phyloP scores from a whole-genome alignment of 2,329 filamentous ascomycete genomes.

The Capronia americana region DNA sequence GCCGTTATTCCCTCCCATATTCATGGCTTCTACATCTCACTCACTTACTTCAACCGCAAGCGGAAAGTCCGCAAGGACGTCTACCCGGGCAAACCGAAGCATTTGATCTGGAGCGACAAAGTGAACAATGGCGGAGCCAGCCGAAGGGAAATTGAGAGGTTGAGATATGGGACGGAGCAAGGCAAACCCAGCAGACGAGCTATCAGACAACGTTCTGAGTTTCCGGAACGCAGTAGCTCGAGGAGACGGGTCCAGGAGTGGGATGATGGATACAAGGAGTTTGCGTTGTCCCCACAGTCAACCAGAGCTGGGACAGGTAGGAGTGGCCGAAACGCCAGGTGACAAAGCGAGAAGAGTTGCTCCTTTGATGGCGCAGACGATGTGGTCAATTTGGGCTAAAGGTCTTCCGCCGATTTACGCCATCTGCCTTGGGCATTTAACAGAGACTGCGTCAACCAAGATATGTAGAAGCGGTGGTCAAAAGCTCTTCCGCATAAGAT shows the following conservation, averaged over 20 bases:
- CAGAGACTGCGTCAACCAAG: background rate
- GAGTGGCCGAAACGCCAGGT: slow-evolving; percentile 8
- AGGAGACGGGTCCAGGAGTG: slow-evolving; percentile 21
- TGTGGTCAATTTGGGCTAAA: background rate
- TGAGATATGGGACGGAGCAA: slow-evolving; percentile 40
- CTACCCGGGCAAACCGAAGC: slow-evolving; percentile 47
- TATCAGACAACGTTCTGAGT: slow-evolving; percentile 11
- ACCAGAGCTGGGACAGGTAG: slow-evolving; percentile 10
- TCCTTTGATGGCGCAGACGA: background rate
- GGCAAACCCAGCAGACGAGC: slow-evolving; percentile 24
- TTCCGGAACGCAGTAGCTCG: background rate
- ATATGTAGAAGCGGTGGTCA: background rate
- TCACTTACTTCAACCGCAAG: slow-evolving; percentile 49
- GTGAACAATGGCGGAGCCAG: slow-evolving; percentile 48
- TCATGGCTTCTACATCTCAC: slow-evolving; percentile 51
- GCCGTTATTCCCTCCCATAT: slow-evolving; percentile 50
- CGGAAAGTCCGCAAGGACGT: slow-evolving; percentile 47
- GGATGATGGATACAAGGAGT: slow-evolving; percentile 32
- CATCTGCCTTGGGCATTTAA: background rate
- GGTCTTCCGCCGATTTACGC: background rate
- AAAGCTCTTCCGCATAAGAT: background rate
- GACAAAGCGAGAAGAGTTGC: background rate
- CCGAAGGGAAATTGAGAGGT: slow-evolving; percentile 42
- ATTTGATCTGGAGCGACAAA: slow-evolving; percentile 46
- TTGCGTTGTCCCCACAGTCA: slow-evolving; percentile 5